Evolutionary conservation across 169 alveolate species (phyloP).

Genomic region (Eimeria acervulina): DNA sequence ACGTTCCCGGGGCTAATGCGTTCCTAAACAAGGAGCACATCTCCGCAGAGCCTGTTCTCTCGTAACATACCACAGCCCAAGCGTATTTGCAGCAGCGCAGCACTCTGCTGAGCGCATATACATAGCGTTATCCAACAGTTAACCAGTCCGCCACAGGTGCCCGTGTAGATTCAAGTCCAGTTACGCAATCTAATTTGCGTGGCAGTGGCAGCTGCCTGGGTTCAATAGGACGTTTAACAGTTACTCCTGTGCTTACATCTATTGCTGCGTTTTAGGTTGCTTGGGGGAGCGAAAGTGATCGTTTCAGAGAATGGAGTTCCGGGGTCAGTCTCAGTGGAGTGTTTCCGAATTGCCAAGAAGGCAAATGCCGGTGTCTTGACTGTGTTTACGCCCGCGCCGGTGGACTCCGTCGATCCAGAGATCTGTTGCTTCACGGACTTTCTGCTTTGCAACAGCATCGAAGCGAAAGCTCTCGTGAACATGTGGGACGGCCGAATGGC

Average conservation of each 20-base stretch:
- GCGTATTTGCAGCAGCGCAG: not conserved
- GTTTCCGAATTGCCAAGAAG: slow-evolving; percentile 77
- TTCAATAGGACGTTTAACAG: not conserved
- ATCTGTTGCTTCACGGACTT: slow-evolving; percentile 79
- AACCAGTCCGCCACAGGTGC: not conserved
- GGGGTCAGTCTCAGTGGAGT: slow-evolving; percentile 69
- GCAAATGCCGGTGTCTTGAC: slow-evolving; percentile 71
- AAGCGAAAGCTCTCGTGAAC: slow-evolving; percentile 71
- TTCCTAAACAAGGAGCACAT: slow-evolving; percentile 66
- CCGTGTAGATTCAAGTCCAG: not conserved
- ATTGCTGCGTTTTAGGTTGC: slow-evolving; percentile 60
- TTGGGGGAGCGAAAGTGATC: slow-evolving; percentile 73
- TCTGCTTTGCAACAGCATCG: slow-evolving; percentile 76
- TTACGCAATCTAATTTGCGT: not conserved
- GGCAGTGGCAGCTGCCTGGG: not conserved
- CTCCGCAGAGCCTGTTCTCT: slow-evolving; percentile 23
- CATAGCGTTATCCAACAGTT: not conserved
- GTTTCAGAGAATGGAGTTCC: slow-evolving; percentile 82
- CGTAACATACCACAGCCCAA: slow-evolving; percentile 50
- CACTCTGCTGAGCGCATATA: not conserved
- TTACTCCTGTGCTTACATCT: not conserved
- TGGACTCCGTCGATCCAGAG: slow-evolving; percentile 70
- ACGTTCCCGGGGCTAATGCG: slow-evolving; percentile 80
- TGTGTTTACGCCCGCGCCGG: slow-evolving; percentile 85
- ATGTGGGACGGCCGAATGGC: slow-evolving; percentile 8